Evolutionary conservation across 23 red algal species (phyloP).

Genomic region (Gracilaria gracilis): DNA sequence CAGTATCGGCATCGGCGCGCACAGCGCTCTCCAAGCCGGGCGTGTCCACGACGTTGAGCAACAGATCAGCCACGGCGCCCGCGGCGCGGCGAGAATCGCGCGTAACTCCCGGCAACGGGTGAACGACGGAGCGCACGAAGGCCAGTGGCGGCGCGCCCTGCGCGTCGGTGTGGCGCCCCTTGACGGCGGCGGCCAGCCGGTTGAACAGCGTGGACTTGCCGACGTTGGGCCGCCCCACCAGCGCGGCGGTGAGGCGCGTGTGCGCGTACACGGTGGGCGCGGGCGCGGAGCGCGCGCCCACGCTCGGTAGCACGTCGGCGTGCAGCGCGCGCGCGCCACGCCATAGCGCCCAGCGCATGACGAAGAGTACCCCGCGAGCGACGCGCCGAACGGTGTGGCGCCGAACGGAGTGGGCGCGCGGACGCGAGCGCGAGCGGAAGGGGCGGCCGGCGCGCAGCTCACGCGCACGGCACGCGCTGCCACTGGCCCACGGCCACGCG

Average conservation of each 20-base stretch:
- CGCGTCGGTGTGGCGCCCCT: slow-evolving; percentile 14
- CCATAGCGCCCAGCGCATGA: no score
- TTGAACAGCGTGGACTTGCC: slow-evolving; percentile 95
- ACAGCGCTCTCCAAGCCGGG: slow-evolving; percentile 85
- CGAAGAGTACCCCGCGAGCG: no score
- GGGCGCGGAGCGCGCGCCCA: slow-evolving; percentile 14
- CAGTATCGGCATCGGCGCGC: neutral
- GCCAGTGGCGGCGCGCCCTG: slow-evolving; percentile 2
- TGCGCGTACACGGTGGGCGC: slow-evolving; percentile 64
- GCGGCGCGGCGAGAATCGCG: slow-evolving; percentile 67
- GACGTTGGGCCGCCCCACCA: slow-evolving; percentile 89
- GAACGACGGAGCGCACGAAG: slow-evolving; percentile 80
- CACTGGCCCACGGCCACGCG: no score
- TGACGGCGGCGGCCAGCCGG: slow-evolving; percentile 63
- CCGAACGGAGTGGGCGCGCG: no score
- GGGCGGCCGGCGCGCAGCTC: neutral
- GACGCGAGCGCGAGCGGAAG: neutral
- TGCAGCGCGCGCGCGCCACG: neutral
- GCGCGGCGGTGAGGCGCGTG: slow-evolving; percentile 64
- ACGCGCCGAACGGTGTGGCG: no score
- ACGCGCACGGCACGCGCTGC: neutral
- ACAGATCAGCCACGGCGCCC: slow-evolving; percentile 75
- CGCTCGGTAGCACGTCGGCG: neutral
- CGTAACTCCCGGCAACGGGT: slow-evolving; percentile 83
- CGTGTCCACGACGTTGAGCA: slow-evolving; percentile 90